Percentiles rank a stretch among this genome's conserved stretches.
Conservation (phyloP, 169 alveolate genomes). For the Cyclospora cayetanensis region DNA sequence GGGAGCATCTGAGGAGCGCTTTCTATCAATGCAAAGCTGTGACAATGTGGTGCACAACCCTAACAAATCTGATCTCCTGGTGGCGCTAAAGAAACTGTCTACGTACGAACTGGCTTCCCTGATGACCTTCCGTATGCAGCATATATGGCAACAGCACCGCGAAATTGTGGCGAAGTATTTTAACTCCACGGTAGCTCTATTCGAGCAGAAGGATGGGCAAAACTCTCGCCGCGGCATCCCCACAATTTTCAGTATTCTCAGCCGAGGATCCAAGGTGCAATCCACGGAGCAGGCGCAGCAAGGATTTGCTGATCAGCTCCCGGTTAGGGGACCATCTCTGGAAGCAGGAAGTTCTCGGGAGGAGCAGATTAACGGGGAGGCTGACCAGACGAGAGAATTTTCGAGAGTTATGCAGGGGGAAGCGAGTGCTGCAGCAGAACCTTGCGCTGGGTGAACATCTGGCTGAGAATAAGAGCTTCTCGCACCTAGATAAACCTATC, state of each 20-base stretch:
- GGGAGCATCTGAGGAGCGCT: not conserved
- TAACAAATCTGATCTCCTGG: not conserved
- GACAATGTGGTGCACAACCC: not conserved
- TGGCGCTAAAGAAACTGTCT: constrained; percentile 12
- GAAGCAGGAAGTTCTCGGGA: not conserved
- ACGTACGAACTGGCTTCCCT: constrained; percentile 42
- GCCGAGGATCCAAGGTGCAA: not conserved
- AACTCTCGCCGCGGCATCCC: not conserved
- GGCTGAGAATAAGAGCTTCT: too few relatives aligned
- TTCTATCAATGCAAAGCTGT: not conserved
- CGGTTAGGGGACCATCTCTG: not conserved
- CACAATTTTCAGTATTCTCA: not conserved
- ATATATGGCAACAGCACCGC: not conserved
- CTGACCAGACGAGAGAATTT: not conserved
- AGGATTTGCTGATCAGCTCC: not conserved
- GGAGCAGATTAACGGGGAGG: not conserved
- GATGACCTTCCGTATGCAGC: constrained; percentile 49
- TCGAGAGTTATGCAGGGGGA: too few relatives aligned
- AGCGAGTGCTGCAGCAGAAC: too few relatives aligned
- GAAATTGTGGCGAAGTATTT: not conserved
- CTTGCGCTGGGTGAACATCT: too few relatives aligned
- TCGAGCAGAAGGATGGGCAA: not conserved
- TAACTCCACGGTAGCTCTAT: not conserved
- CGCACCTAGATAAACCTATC: too few relatives aligned
- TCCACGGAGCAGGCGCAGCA: not conserved